Base-by-base conservation (phyloP, 2,329 filamentous ascomycete genomes). In the Penicillium brevicompactum region DNA sequence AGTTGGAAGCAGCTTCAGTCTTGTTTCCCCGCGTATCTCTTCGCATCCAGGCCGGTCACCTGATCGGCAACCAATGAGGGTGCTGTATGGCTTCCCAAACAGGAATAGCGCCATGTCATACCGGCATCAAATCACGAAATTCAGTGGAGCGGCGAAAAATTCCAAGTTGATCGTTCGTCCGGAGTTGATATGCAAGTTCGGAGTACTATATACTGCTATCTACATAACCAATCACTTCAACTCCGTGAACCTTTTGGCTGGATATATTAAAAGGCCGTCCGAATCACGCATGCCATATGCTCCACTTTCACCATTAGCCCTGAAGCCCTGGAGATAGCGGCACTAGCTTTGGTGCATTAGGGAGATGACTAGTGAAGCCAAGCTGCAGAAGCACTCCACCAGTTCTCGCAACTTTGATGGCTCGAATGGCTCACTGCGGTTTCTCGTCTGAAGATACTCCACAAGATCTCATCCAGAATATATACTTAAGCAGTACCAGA, bases 361-460 rank as follows among this genome's bases (percentile, higher is more conserved):
- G 67, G 52, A 78, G 69, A 10, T 74, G 70, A 56, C 67, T 69
- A 2, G 73, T 78, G 54, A 78, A 78, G 8, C 74, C 75, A 38
- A 51, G 30, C 3, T 67, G 74, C 6, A 70, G 56, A 18, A 78
- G 50, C 40, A 74, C 44, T 1, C 76, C 75, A 5, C 70, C 40
- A 30, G 70, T 61, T 34, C 71, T 71, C 53, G 73, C 73, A 9
- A 60, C 21, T 51, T 70, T 69, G 43, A 76, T 73, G 6, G 53
- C 55, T 38, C 48, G 37, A 49, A 71, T 46, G 0, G 49, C 61
- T 34, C 32, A 34, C 32, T 34, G 4, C 32, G 11, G 32, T 34
- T 34, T 34, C 32, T 34, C 14, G 32, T 13, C 32, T 34, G 5
- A 77, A 72, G 4, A 51, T 71, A 2, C 51, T 47, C 74, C 72